A percentile compares a stretch with the other conserved stretches of the same genome.
Evolutionary conservation across 495 filamentous ascomycete genomes (phyloP).

Genomic region (Achaetomiella virescens): DNA sequence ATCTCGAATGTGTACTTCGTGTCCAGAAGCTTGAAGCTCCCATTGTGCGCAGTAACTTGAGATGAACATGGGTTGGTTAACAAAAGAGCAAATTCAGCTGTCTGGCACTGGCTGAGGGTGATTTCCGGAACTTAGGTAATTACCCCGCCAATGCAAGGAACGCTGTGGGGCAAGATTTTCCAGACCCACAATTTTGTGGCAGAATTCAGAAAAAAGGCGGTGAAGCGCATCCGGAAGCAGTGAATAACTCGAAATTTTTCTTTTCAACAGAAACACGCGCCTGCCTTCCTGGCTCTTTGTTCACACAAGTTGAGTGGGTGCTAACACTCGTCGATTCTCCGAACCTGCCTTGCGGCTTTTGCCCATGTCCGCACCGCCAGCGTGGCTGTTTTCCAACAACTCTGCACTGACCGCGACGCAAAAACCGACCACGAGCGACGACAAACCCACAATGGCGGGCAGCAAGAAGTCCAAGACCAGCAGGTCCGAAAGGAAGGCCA

Average conservation of each 20-base stretch:
- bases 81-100: too few relatives aligned
- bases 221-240: conserved; percentile 6
- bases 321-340: neutral
- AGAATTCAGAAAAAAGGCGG: conserved; percentile 19
- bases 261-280: neutral
- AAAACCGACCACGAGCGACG: conserved; percentile 1
- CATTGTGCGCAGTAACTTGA: too few relatives aligned
- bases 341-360: neutral
- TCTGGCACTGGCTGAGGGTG: too few relatives aligned
- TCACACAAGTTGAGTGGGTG: neutral
- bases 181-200: conserved; percentile 3
- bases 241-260: conserved; percentile 8
- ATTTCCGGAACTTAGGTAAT: too few relatives aligned
- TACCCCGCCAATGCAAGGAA: neutral
- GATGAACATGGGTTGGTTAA: too few relatives aligned
- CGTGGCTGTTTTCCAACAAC: conserved; percentile 46
- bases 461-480: conserved; percentile 30
- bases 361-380: conserved; percentile 33
- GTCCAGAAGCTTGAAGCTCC: too few relatives aligned
- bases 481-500: conserved; percentile 17
- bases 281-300: neutral
- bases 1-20: too few relatives aligned
- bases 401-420: conserved; percentile 4
- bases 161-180: neutral
- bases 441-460: conserved; percentile 7